These are phyloP conservation scores for Pisolithus orientalis DNA, from an alignment of 768 basidiomycete species.

Conservation along the genomic window DNA sequence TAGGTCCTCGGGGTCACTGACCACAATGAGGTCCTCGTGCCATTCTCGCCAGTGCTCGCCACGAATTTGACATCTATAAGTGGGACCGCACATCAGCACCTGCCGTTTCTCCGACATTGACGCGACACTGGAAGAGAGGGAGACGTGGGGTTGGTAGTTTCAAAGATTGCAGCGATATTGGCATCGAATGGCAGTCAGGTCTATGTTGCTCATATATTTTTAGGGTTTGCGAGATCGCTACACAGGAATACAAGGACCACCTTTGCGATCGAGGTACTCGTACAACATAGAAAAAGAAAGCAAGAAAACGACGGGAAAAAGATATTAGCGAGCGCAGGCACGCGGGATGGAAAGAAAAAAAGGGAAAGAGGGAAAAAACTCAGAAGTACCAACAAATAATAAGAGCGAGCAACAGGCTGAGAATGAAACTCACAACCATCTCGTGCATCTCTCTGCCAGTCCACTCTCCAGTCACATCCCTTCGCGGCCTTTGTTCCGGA, in stretches of 20 bases:
- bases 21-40: slow-evolving; percentile 75
- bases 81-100: slow-evolving; percentile 8
- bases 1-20: slow-evolving; percentile 63
- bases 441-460: slow-evolving; percentile 66
- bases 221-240: slow-evolving; percentile 3
- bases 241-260: slow-evolving; percentile 17
- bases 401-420: slow-evolving; percentile 5
- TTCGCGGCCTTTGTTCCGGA: slow-evolving; percentile 63
- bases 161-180: background rate
- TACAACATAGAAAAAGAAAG: slow-evolving; percentile 17
- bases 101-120: background rate
- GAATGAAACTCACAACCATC: slow-evolving; percentile 58
- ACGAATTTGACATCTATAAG: slow-evolving; percentile 78
- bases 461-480: slow-evolving; percentile 75
- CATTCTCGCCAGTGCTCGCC: slow-evolving; percentile 81
- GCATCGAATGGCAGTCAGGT: background rate
- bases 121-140: background rate
- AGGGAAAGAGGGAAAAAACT: background rate
- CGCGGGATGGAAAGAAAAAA: slow-evolving; percentile 3
- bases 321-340: slow-evolving; percentile 14
- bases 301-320: slow-evolving; percentile 6
- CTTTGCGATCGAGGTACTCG: slow-evolving; percentile 9
- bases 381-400: slow-evolving; percentile 5
- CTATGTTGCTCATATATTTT: slow-evolving; percentile 15
- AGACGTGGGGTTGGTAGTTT: background rate